These are phyloP conservation scores for Phoma sp. DNA, from an alignment of 2,329 filamentous ascomycete species.

Conservation along the genomic window DNA sequence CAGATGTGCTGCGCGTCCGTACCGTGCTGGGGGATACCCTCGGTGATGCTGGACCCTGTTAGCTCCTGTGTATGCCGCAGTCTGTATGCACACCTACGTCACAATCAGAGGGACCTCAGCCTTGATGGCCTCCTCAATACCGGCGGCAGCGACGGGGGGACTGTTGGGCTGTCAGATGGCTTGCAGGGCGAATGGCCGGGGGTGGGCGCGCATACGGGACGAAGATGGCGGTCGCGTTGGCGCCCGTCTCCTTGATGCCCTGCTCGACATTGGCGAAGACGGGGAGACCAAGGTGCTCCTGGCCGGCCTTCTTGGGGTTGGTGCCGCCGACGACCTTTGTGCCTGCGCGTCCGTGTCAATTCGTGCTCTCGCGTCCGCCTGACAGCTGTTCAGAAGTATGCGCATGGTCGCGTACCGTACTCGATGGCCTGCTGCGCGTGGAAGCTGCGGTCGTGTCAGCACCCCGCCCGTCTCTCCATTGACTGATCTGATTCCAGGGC, in stretches of 20 bases:
- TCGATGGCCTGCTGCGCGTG: conserved; percentile 97
- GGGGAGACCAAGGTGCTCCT: conserved; percentile 85
- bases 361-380: conserved; percentile 23
- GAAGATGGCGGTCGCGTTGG: conserved; percentile 92
- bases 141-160: conserved; percentile 86
- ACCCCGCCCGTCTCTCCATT: conserved; percentile 12
- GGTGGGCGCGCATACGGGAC: conserved; percentile 71
- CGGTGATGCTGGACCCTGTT: conserved; percentile 71
- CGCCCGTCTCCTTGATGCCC: conserved; percentile 87
- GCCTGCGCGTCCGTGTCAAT: conserved; percentile 60
- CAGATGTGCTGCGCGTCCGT: conserved; percentile 30
- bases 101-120: conserved; percentile 95
- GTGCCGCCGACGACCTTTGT: conserved; percentile 98
- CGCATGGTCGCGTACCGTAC: conserved; percentile 72
- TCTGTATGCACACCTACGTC: conserved; percentile 60
- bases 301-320: conserved; percentile 98
- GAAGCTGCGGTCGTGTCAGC: conserved; percentile 67
- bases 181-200: conserved; percentile 2
- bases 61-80: conserved; percentile 27
- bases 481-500: no score
- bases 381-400: conserved; percentile 7
- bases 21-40: conserved; percentile 98
- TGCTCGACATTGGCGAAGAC: conserved; percentile 92
- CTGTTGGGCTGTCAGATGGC: conserved; percentile 55
- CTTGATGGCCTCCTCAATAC: conserved; percentile 94